Conservation (phyloP, 2,329 filamentous ascomycete species). For the Diplodia sapinea region DNA sequence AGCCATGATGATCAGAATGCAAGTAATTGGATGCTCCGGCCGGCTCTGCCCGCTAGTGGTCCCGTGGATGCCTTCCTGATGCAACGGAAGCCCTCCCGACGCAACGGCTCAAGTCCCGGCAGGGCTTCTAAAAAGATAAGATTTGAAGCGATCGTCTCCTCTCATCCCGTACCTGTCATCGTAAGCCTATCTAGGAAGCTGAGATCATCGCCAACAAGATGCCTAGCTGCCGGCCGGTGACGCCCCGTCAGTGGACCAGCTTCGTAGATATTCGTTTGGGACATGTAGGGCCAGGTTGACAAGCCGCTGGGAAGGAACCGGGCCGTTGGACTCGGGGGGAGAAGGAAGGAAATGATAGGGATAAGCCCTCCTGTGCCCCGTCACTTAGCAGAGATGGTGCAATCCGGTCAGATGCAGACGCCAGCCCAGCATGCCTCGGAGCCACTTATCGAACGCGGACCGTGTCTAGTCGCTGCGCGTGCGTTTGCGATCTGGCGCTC, state of each 20-base stretch:
- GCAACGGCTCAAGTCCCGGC: neutral
- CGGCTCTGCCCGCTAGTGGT: neutral
- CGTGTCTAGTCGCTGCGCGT: conserved; percentile 9
- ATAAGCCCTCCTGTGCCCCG: neutral
- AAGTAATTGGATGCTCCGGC: conserved; percentile 21
- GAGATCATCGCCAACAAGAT: conserved; percentile 18
- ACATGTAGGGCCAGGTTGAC: conserved; percentile 9
- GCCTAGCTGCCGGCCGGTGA: neutral
- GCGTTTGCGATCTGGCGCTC: conserved; percentile 21
- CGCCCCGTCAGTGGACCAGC: conserved; percentile 1
- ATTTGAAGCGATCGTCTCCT: neutral
- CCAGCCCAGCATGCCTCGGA: conserved; percentile 11
- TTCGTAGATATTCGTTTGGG: neutral
- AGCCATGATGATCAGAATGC: conserved; percentile 7
- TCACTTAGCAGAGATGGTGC: conserved; percentile 22
- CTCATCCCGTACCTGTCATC: neutral
- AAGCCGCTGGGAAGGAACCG: conserved; percentile 18
- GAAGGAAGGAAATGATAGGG: conserved; percentile 13
- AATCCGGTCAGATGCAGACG: conserved; percentile 18
- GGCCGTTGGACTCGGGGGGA: conserved; percentile 15
- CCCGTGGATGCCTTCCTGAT: neutral
- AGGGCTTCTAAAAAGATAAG: conserved; percentile 14
- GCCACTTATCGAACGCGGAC: conserved; percentile 25
- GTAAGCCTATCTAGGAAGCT: conserved; percentile 25
- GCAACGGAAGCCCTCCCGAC: neutral